These are phyloP conservation scores for Yamadazyma aaseri DNA, from an alignment of 1,139 yeast genomes.

Conservation along the genomic window DNA sequence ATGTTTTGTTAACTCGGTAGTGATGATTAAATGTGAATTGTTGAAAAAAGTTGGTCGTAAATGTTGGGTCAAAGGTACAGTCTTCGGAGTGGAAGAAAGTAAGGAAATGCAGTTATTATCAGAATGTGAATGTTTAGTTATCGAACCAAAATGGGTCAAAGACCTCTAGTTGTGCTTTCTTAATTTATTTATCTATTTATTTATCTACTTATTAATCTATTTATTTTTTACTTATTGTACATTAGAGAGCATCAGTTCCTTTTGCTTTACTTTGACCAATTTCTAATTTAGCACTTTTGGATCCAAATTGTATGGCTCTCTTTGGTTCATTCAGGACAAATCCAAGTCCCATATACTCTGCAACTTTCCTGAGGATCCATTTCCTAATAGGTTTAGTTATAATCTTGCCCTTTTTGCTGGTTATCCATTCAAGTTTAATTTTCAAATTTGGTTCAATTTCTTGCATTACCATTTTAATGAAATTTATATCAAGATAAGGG, in stretches of 20 bases:
- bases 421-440: conserved; percentile 32
- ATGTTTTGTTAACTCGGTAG: conserved; percentile 30
- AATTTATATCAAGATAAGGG: conserved; percentile 72
- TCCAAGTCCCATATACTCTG: conserved; percentile 47
- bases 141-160: conserved; percentile 50
- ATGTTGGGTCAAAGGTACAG: conserved; percentile 42
- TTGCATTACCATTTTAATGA: conserved; percentile 52
- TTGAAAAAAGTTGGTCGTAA: conserved; percentile 39
- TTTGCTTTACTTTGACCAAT: conserved; percentile 62
- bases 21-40: conserved; percentile 36
- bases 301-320: conserved; percentile 95
- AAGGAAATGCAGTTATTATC: conserved; percentile 26
- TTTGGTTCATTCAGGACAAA: conserved; percentile 76
- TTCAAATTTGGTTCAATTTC: conserved; percentile 55
- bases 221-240: not conserved
- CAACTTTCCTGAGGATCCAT: conserved; percentile 61
- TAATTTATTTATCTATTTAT: conserved; percentile 2
- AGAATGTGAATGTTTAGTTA: conserved; percentile 42
- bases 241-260: conserved; percentile 52
- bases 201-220: conserved; percentile 7
- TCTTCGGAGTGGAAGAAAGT: conserved; percentile 24
- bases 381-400: conserved; percentile 50
- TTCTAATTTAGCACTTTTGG: conserved; percentile 91
- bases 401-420: conserved; percentile 28
- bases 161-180: conserved; percentile 20